Evolutionary conservation across 495 filamentous ascomycete genomes (phyloP).

Genomic region (Penicillium roqueforti): DNA sequence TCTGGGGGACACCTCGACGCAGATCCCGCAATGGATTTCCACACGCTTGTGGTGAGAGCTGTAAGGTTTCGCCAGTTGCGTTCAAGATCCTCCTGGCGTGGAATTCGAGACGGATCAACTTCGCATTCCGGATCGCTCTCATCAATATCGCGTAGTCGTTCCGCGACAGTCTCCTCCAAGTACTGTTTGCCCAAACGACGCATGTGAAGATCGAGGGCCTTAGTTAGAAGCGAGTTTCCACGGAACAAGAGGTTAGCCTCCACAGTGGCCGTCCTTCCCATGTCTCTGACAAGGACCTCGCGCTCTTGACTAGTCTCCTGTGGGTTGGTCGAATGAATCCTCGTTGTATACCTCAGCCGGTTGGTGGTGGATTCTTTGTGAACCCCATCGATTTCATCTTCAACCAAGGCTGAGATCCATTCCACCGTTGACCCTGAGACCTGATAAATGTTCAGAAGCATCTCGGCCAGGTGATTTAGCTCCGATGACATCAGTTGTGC

Average conservation of each 20-base stretch:
- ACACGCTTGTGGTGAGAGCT: conserved; percentile 71
- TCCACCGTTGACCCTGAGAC: conserved; percentile 84
- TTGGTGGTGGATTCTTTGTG: conserved; percentile 67
- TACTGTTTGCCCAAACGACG: conserved; percentile 91
- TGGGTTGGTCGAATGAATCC: conserved; percentile 77
- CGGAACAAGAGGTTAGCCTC: conserved; percentile 96
- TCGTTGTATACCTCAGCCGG: conserved; percentile 67
- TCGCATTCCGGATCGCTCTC: conserved; percentile 88
- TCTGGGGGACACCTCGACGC: conserved; percentile 74
- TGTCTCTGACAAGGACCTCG: conserved; percentile 57
- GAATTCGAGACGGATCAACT: conserved; percentile 76
- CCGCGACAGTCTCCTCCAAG: conserved; percentile 79
- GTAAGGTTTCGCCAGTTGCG: conserved; percentile 83
- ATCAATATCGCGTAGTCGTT: conserved; percentile 81
- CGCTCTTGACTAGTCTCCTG: conserved; percentile 58
- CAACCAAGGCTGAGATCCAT: conserved; percentile 89
- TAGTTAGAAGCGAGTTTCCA: conserved; percentile 91
- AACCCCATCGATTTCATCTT: conserved; percentile 94
- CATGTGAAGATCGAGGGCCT: conserved; percentile 93
- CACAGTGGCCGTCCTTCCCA: conserved; percentile 52
- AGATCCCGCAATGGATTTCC: conserved; percentile 75
- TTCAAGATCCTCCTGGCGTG: conserved; percentile 66
- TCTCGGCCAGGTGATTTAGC: conserved; percentile 75
- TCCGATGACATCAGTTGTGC: conserved; percentile 72
- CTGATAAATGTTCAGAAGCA: conserved; percentile 91